Percentiles rank a stretch among this genome's conserved stretches.
Evolutionary conservation across 805 yeast species (phyloP).

Genomic region (Wickerhamomyces rabaulensis): DNA sequence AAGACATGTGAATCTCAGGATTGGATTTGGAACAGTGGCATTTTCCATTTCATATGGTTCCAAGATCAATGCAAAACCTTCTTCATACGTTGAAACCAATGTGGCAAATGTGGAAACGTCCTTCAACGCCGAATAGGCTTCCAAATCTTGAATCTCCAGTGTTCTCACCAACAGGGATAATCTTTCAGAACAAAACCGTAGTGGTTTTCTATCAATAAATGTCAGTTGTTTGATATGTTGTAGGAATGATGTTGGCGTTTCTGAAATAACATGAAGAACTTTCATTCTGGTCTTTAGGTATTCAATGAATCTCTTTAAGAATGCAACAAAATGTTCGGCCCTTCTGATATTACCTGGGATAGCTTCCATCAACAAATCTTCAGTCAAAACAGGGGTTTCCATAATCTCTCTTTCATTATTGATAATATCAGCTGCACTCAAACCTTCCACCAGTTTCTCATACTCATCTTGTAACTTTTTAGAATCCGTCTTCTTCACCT

Average conservation of each 20-base stretch:
- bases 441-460: conserved; percentile 83
- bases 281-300: conserved; percentile 96
- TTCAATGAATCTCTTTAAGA: conserved; percentile 87
- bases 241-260: conserved; percentile 88
- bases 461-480: conserved; percentile 85
- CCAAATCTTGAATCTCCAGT: conserved; percentile 79
- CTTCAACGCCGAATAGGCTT: conserved; percentile 87
- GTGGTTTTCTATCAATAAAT: conserved; percentile 86
- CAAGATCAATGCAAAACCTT: conserved; percentile 83
- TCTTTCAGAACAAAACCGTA: conserved; percentile 88
- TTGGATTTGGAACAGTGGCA: conserved; percentile 94
- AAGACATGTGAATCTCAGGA: conserved; percentile 84
- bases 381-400: conserved; percentile 83
- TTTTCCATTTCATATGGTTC: conserved; percentile 96
- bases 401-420: conserved; percentile 64
- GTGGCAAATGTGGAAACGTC: conserved; percentile 98
- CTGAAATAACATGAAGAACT: conserved; percentile 95
- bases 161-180: conserved; percentile 85
- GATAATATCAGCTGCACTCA: conserved; percentile 72
- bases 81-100: conserved; percentile 87
- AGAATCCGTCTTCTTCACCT: conserved; percentile 78
- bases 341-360: conserved; percentile 96
- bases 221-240: conserved; percentile 92
- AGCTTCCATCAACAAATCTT: conserved; percentile 84
- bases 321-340: conserved; percentile 95